A percentile compares a stretch with the other conserved stretches of the same genome.
phyloP scores from a whole-genome alignment of 306 rosid species.

The Cicer yamashitae region DNA sequence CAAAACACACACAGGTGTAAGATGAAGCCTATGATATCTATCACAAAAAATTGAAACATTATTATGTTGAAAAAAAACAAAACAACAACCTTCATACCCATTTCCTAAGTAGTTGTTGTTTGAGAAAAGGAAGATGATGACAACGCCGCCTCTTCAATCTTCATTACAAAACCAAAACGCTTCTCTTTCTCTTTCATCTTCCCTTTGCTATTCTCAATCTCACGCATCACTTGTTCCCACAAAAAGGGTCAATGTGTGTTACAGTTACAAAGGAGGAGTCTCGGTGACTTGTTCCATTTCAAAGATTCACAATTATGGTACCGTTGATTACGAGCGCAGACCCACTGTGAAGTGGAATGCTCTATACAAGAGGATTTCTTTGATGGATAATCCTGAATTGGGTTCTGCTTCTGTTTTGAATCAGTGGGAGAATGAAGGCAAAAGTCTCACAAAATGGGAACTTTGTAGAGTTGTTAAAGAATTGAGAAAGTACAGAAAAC shows the following conservation, averaged over 20 bases:
- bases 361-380: conserved; percentile 65
- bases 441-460: conserved; percentile 74
- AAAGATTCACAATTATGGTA: conserved; percentile 68
- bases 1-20: too few species aligned
- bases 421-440: conserved; percentile 90
- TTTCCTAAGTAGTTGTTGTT: background rate
- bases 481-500: conserved; percentile 70
- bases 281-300: conserved; percentile 66
- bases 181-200: conserved; percentile 56
- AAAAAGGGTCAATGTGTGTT: background rate
- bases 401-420: conserved; percentile 69
- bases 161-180: conserved; percentile 54
- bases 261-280: conserved; percentile 6
- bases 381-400: conserved; percentile 62
- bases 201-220: conserved; percentile 48
- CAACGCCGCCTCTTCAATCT: conserved; percentile 58
- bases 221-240: conserved; percentile 35
- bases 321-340: conserved; percentile 70
- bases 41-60: too few species aligned
- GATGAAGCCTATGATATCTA: too few species aligned
- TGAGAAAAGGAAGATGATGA: conserved; percentile 12
- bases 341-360: conserved; percentile 72
- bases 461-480: conserved; percentile 78
- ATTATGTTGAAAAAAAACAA: background rate
- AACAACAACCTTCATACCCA: background rate